These are phyloP conservation scores for Gracilaria vermiculophylla DNA, from an alignment of 23 red algal genomes.

Conservation along the genomic window DNA sequence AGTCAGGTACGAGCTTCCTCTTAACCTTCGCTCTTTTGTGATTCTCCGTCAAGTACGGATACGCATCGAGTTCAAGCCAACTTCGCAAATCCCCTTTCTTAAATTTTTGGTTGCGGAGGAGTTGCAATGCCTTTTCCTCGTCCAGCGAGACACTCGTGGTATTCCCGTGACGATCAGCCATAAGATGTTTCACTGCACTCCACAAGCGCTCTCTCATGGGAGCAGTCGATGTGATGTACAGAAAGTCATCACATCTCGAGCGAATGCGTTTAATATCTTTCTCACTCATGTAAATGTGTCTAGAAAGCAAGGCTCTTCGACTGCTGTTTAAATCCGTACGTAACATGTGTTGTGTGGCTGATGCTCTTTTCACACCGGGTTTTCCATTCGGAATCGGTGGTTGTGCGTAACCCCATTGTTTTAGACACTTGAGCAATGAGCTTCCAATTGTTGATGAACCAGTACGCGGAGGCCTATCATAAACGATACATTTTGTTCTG, in stretches of 20 bases:
- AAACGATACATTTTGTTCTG: conserved; percentile 3
- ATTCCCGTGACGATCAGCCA: neutral
- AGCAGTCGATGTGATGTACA: conserved; percentile 9
- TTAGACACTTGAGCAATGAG: neutral
- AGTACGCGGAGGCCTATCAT: conserved; percentile 27
- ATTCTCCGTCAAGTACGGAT: neutral
- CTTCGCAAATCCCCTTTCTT: neutral
- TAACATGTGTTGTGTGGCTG: neutral
- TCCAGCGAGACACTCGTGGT: neutral
- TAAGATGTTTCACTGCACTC: neutral
- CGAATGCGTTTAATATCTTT: neutral
- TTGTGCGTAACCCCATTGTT: neutral
- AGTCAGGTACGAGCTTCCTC: neutral
- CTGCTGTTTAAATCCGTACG: neutral
- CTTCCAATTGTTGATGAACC: conserved; percentile 11
- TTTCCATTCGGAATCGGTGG: neutral
- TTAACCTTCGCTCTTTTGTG: neutral
- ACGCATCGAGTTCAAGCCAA: neutral
- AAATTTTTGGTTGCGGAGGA: neutral
- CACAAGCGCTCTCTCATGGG: conserved; percentile 21
- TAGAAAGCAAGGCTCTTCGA: neutral
- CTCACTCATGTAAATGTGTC: conserved; percentile 6
- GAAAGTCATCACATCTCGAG: neutral
- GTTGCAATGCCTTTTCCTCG: neutral
- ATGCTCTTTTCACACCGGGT: neutral